These are phyloP conservation scores for Citrus sp. DNA, from an alignment of 345 rosid species.

Conservation along the genomic window DNA sequence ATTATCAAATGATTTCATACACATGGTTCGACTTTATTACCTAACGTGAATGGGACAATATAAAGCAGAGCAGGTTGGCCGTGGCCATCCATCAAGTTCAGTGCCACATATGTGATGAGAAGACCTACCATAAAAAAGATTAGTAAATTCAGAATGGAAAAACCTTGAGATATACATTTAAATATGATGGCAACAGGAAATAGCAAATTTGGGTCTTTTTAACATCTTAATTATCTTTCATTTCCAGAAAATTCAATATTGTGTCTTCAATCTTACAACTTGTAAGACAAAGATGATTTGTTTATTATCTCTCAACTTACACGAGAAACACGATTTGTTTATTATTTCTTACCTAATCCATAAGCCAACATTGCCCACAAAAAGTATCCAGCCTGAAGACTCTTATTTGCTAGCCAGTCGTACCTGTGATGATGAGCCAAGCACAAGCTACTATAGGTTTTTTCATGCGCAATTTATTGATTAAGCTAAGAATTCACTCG, in stretches of 20 bases:
- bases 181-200: too few species aligned
- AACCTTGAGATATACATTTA: not conserved
- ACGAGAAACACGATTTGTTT: not conserved
- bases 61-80: constrained; percentile 95
- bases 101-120: constrained; percentile 84
- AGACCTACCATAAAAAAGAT: constrained; percentile 54
- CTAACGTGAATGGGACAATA: constrained; percentile 91
- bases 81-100: constrained; percentile 94
- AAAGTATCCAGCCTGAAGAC: constrained; percentile 86
- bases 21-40: constrained; percentile 31
- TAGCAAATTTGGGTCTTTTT: not conserved
- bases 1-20: not conserved
- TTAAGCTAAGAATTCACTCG: not conserved
- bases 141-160: not conserved
- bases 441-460: not conserved
- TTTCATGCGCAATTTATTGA: not conserved
- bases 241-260: not conserved
- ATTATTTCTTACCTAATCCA: constrained; percentile 63
- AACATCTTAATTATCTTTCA: not conserved
- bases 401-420: constrained; percentile 87
- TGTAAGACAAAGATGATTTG: not conserved
- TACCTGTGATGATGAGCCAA: constrained; percentile 45
- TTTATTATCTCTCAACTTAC: constrained; percentile 4
- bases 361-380: constrained; percentile 93
- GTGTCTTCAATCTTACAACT: not conserved